Percentiles rank a stretch among this genome's conserved stretches.
Evolutionary conservation across 2,329 filamentous ascomycete genomes (phyloP).

Genomic region (Kalaharituber pfeilii): DNA sequence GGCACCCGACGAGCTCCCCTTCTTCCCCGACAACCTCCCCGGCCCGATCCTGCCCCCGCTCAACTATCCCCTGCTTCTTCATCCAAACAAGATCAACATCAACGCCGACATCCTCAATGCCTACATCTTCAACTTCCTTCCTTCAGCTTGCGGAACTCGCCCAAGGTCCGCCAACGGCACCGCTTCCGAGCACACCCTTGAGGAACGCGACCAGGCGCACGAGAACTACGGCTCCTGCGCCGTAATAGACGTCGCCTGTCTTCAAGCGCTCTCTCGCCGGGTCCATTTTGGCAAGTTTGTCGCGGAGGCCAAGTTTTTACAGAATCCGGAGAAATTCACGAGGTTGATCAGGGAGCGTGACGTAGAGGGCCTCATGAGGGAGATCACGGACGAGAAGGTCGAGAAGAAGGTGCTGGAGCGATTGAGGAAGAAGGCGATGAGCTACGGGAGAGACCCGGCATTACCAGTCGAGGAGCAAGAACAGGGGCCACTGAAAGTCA

Average conservation of each 20-base stretch:
- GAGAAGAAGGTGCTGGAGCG: slow-evolving; percentile 84
- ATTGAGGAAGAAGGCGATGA: slow-evolving; percentile 71
- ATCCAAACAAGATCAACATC: slow-evolving; percentile 76
- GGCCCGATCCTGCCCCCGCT: slow-evolving; percentile 72
- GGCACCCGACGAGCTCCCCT: slow-evolving; percentile 91
- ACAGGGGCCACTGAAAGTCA: slow-evolving; percentile 54
- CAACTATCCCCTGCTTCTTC: slow-evolving; percentile 71
- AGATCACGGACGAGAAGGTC: slow-evolving; percentile 77
- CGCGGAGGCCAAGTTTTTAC: slow-evolving; percentile 82
- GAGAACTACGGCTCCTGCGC: slow-evolving; percentile 93
- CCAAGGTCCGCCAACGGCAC: neutral
- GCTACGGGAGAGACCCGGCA: slow-evolving; percentile 73
- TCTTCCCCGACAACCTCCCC: slow-evolving; percentile 71
- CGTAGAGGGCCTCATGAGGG: slow-evolving; percentile 61
- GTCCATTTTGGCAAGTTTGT: slow-evolving; percentile 99
- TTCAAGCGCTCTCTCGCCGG: slow-evolving; percentile 75
- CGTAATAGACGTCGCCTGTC: slow-evolving; percentile 72
- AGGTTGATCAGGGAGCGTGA: slow-evolving; percentile 66
- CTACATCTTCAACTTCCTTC: slow-evolving; percentile 71
- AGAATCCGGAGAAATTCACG: slow-evolving; percentile 65
- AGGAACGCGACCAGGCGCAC: slow-evolving; percentile 65
- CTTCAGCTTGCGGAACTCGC: slow-evolving; percentile 54
- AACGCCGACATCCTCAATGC: slow-evolving; percentile 72
- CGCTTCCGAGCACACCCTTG: slow-evolving; percentile 39
- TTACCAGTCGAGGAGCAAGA: slow-evolving; percentile 36